Conservation (phyloP, 192 early-diverging fungal genomes). For the Mortierella antarctica region DNA sequence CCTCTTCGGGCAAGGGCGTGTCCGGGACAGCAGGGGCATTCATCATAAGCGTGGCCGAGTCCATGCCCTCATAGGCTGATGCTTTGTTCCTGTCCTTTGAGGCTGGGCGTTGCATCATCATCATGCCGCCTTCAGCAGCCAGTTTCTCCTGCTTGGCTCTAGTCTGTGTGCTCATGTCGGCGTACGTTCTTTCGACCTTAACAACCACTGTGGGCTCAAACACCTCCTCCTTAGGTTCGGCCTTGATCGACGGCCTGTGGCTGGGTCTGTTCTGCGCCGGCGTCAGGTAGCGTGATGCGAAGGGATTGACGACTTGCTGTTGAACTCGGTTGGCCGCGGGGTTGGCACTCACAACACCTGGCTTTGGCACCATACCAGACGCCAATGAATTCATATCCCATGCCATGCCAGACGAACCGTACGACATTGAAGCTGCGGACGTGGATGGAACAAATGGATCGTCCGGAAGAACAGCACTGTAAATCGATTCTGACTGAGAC, state of each 20-base stretch:
- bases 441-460: constrained; percentile 14
- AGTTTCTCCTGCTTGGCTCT: constrained; percentile 32
- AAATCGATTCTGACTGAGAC: constrained; percentile 30
- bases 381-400: constrained; percentile 7
- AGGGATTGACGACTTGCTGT: constrained; percentile 6
- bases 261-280: constrained; percentile 9
- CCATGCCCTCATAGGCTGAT: constrained; percentile 27
- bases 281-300: not conserved
- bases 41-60: constrained; percentile 21
- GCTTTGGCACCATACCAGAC: not conserved
- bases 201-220: constrained; percentile 16
- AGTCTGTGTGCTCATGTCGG: constrained; percentile 50
- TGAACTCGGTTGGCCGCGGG: constrained; percentile 13
- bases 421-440: constrained; percentile 5
- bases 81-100: constrained; percentile 13
- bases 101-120: constrained; percentile 21
- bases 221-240: constrained; percentile 32
- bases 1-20: constrained; percentile 28
- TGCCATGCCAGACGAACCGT: constrained; percentile 9
- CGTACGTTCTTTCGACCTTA: constrained; percentile 39
- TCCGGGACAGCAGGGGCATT: constrained; percentile 32
- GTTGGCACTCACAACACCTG: constrained; percentile 21
- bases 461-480: constrained; percentile 29
- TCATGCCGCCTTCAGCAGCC: constrained; percentile 21
- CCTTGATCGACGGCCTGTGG: constrained; percentile 15